Evolutionary conservation across 768 basidiomycete species (phyloP), one percentile per base, ranked within the genome.

Genomic region (Strobilomyces dryophilus): DNA sequence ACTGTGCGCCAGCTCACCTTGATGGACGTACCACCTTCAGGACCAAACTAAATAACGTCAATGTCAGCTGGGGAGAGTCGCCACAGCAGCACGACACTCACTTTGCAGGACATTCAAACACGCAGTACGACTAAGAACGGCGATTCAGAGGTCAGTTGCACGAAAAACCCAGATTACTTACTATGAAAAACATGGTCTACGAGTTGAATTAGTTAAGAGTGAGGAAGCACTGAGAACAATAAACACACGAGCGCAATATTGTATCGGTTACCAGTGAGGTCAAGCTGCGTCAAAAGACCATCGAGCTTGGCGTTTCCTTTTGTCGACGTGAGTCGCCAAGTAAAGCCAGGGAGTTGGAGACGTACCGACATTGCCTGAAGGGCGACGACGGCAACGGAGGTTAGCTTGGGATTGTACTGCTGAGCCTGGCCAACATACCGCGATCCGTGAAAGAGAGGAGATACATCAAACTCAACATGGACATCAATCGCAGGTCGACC

Each of bases 161-260:
- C 9, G 18, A 39, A 17, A 26, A 20, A 17, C 12, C 1, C 8
- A 39, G 14, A n/a, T 17, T 9, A 67, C 82, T 50, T 60, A 86
- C 85, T 39, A 88, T 78, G 63, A 86, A 87, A 60, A 78, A 88
- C 79, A 83, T 82, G 0, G 84, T 85, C 84, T 87, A 29, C 3
- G 24, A 24, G 2, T 31, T 12, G 7, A 18, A 27, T 56, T 5
- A 45, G 35, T 24, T n/a, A 24, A 24, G 24, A 4, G 4, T 4
- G 14, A 31, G 8, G 15, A 27, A n/a, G 8, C 4, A 24, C 4
- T 24, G 4, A 44, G n/a, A 7, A n/a, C n/a, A n/a, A 3, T 15
- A 2, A 24, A 45, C 74, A 15, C 43, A 86, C 85, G 63, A 88
- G 64, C 0, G 84, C 83, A 36, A 85, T 79, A 55, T 87, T 87